These are phyloP conservation scores for Choiromyces venosus DNA, from an alignment of 495 filamentous ascomycete species.

Conservation along the genomic window DNA sequence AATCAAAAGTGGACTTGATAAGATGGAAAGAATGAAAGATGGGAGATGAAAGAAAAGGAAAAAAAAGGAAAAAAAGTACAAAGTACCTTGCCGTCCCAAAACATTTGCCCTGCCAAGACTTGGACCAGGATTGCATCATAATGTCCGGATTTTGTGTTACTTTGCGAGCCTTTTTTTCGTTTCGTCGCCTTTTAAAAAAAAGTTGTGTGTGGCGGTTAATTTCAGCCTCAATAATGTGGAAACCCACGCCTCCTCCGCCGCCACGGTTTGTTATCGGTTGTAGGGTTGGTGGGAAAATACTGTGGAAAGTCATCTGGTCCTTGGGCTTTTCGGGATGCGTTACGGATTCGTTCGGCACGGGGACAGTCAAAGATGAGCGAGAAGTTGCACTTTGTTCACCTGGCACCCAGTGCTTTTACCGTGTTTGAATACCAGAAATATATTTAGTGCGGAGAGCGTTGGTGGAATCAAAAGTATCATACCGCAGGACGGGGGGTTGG, in stretches of 20 bases:
- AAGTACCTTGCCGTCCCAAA: background rate
- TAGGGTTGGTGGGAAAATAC: background rate
- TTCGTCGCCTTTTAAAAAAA: background rate
- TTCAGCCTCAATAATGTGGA: background rate
- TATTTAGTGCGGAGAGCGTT: background rate
- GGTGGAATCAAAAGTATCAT: background rate
- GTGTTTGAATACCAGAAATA: background rate
- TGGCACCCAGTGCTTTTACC: background rate
- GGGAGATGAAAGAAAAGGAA: too few species aligned
- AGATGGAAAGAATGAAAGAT: background rate
- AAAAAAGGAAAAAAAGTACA: background rate
- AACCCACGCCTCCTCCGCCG: too few species aligned
- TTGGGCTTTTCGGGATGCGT: too few species aligned
- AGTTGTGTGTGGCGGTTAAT: background rate
- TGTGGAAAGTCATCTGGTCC: too few species aligned
- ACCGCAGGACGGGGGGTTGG: background rate
- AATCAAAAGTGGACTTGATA: background rate
- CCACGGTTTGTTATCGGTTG: background rate
- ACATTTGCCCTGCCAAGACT: background rate
- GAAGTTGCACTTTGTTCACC: background rate
- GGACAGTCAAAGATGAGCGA: too few species aligned
- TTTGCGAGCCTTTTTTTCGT: background rate
- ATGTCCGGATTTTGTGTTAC: background rate
- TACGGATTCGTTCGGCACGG: too few species aligned
- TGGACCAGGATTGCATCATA: background rate